Conservation (phyloP, 1,284 basidiomycete species). For the Mycena citricolor region DNA sequence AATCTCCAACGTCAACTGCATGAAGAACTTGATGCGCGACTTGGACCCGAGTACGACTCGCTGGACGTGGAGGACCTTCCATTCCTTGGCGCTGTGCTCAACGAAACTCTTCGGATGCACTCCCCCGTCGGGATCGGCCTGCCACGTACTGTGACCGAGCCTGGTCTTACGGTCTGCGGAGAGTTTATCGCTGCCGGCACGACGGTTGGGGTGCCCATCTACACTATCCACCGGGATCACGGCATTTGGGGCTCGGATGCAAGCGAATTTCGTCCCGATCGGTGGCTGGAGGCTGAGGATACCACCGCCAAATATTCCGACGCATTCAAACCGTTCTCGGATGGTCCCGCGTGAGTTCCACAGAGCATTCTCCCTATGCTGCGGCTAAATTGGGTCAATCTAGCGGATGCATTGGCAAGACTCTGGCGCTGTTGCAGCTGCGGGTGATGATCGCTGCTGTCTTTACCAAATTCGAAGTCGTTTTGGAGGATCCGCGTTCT, state of each 20-base stretch:
- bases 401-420: constrained; percentile 32
- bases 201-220: constrained; percentile 29
- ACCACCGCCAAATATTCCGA: constrained; percentile 1
- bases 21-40: constrained; percentile 24
- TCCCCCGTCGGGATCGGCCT: constrained; percentile 27
- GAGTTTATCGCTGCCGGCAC: constrained; percentile 25
- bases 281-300: constrained; percentile 12
- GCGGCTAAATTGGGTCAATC: not conserved
- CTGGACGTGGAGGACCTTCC: constrained; percentile 26
- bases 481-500: constrained; percentile 26
- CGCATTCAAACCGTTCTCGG: constrained; percentile 18
- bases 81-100: constrained; percentile 28
- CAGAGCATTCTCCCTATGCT: not conserved
- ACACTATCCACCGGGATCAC: constrained; percentile 32
- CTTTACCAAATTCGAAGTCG: constrained; percentile 37
- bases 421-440: constrained; percentile 39
- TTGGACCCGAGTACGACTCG: constrained; percentile 4
- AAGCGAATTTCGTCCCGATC: constrained; percentile 31
- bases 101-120: constrained; percentile 28
- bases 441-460: constrained; percentile 39
- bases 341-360: constrained; percentile 11
- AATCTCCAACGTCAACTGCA: constrained; percentile 24
- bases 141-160: constrained; percentile 27
- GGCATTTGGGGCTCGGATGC: constrained; percentile 40
- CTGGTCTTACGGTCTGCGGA: constrained; percentile 25